A percentile compares a stretch with the other conserved stretches of the same genome.
These are phyloP conservation scores for Dioscorea dumetorum DNA, from an alignment of 106 monocot genomes.

Conservation along the genomic window DNA sequence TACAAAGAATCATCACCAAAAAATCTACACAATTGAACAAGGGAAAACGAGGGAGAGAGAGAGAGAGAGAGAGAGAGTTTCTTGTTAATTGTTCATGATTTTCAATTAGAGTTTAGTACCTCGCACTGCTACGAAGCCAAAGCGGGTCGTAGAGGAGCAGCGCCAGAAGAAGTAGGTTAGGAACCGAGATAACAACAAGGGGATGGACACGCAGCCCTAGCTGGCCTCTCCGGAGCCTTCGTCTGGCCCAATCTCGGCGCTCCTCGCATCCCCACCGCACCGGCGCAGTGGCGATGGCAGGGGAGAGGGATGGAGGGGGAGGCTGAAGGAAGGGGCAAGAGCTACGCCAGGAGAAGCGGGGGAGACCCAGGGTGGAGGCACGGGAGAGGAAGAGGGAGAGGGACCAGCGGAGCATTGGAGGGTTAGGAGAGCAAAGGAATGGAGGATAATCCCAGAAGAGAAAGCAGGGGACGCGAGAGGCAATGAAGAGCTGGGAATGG, in stretches of 20 bases:
- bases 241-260: slow-evolving; percentile 23
- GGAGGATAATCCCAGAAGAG: slow-evolving; percentile 46
- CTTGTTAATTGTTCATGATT: too few relatives aligned
- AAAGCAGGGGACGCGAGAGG: slow-evolving; percentile 41
- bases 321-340: slow-evolving; percentile 70
- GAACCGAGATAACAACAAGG: slow-evolving; percentile 17
- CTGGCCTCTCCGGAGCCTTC: slow-evolving; percentile 27
- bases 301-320: slow-evolving; percentile 41
- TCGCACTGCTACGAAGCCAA: slow-evolving; percentile 15
- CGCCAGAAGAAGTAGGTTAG: slow-evolving; percentile 31
- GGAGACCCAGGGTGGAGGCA: slow-evolving; percentile 12
- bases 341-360: slow-evolving; percentile 52
- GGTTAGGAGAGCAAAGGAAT: slow-evolving; percentile 19
- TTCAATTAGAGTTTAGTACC: too few relatives aligned
- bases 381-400: slow-evolving; percentile 39
- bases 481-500: slow-evolving; percentile 79
- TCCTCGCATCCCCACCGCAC: slow-evolving; percentile 24
- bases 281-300: slow-evolving; percentile 35
- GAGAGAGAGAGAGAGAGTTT: too few relatives aligned
- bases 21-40: too few relatives aligned
- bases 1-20: too few relatives aligned
- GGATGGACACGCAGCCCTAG: slow-evolving; percentile 30
- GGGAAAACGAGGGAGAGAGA: too few relatives aligned
- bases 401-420: slow-evolving; percentile 33
- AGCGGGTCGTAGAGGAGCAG: slow-evolving; percentile 43